A percentile compares a stretch with the other conserved stretches of the same genome.
These are phyloP conservation scores for Allomyces javanicus DNA, from an alignment of 192 early-diverging fungal species.

Conservation along the genomic window DNA sequence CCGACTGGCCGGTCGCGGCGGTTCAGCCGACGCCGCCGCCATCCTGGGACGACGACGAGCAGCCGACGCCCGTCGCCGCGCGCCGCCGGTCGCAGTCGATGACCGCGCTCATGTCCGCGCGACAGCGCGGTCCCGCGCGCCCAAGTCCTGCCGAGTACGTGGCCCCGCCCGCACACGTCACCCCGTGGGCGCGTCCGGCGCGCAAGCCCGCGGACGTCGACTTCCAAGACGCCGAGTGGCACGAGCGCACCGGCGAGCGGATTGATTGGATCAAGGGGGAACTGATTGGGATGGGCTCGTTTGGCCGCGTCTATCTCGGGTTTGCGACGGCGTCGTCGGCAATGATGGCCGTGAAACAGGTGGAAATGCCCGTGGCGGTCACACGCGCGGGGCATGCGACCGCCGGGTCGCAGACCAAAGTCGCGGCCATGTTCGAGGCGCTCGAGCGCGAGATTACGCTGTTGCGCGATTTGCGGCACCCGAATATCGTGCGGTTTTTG, in stretches of 20 bases:
- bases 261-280: constrained; percentile 42
- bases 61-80: too few species aligned
- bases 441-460: constrained; percentile 55
- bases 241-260: not conserved
- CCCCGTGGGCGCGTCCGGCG: not conserved
- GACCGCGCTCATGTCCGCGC: not conserved
- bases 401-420: constrained; percentile 5
- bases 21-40: too few species aligned
- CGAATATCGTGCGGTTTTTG: constrained; percentile 44
- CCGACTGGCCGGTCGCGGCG: too few species aligned
- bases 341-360: constrained; percentile 69
- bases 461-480: constrained; percentile 34
- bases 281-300: constrained; percentile 67
- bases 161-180: not conserved
- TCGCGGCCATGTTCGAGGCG: constrained; percentile 22
- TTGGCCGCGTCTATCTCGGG: constrained; percentile 56
- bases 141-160: too few species aligned
- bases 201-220: not conserved
- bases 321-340: constrained; percentile 49
- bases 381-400: constrained; percentile 12
- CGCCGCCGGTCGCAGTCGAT: too few species aligned
- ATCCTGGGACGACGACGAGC: too few species aligned
- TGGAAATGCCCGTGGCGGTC: constrained; percentile 27
- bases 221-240: not conserved
- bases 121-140: too few species aligned